These are phyloP conservation scores for Mimosa bimucronata DNA, from an alignment of 306 rosid species.

Conservation along the genomic window DNA sequence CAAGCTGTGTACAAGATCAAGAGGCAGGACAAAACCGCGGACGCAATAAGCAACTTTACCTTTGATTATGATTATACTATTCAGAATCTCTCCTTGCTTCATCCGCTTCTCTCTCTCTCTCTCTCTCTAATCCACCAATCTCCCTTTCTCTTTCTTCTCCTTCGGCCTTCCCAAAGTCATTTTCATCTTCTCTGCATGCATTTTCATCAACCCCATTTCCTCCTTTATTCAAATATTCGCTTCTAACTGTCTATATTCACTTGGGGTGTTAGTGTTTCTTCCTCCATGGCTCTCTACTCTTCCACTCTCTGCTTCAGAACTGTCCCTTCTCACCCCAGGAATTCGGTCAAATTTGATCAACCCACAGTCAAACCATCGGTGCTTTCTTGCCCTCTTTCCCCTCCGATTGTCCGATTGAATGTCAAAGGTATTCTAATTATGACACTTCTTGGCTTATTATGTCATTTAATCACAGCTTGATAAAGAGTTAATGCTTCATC, in stretches of 20 bases:
- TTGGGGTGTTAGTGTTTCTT: constrained; percentile 12
- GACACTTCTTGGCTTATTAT: constrained; percentile 19
- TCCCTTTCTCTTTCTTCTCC: constrained; percentile 4
- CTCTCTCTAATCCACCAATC: background rate
- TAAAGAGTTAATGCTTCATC: background rate
- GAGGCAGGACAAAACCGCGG: background rate
- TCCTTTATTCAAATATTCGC: background rate
- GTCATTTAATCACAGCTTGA: background rate
- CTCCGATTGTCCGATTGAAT: constrained; percentile 45
- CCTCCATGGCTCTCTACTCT: constrained; percentile 74
- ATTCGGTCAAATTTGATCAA: constrained; percentile 46
- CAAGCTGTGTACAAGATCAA: no score
- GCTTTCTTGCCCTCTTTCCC: constrained; percentile 40
- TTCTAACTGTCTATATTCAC: background rate
- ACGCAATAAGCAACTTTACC: background rate
- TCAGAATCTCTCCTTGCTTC: constrained; percentile 6
- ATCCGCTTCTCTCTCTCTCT: constrained; percentile 5
- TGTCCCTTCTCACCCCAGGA: constrained; percentile 40
- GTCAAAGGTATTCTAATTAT: constrained; percentile 47
- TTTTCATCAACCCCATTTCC: background rate
- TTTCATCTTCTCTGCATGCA: constrained; percentile 1
- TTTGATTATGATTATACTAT: background rate
- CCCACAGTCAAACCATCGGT: constrained; percentile 45
- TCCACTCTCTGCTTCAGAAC: constrained; percentile 50
- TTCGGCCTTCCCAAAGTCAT: constrained; percentile 35